Conservation (phyloP, 2,329 filamentous ascomycete genomes). For the Fusarium nelsonii region DNA sequence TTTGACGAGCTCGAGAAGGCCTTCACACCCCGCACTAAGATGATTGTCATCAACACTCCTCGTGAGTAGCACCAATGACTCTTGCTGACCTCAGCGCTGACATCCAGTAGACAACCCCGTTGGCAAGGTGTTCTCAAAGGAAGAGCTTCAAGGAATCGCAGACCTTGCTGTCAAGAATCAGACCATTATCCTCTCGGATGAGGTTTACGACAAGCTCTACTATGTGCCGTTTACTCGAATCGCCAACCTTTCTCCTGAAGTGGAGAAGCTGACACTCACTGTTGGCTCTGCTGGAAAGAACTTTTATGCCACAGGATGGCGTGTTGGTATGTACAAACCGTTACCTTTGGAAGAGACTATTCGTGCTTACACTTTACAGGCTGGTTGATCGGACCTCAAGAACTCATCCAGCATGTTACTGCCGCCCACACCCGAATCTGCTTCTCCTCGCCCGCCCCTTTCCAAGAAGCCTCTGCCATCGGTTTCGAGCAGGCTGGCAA, state of each 20-base stretch:
- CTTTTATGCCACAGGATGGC: conserved; percentile 98
- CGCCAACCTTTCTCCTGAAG: conserved; percentile 88
- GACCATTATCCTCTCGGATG: conserved; percentile 91
- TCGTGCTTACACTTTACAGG: conserved; percentile 57
- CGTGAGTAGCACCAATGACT: conserved; percentile 52
- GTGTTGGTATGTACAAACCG: conserved; percentile 68
- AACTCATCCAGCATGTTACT: conserved; percentile 90
- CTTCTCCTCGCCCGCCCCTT: conserved; percentile 91
- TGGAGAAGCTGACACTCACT: conserved; percentile 88
- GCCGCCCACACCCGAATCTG: conserved; percentile 97
- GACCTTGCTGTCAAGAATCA: conserved; percentile 92
- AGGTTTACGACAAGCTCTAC: conserved; percentile 95
- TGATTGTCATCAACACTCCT: conserved; percentile 91
- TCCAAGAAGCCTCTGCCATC: conserved; percentile 94
- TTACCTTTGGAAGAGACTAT: accelerated
- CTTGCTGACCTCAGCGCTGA: conserved; percentile 18
- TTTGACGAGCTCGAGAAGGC: conserved; percentile 83
- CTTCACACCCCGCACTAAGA: conserved; percentile 89
- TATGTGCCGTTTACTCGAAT: conserved; percentile 96
- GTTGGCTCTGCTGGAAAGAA: conserved; percentile 98
- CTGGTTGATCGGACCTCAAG: conserved; percentile 90
- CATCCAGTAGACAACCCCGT: conserved; percentile 82
- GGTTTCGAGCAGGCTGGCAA: conserved; percentile 92
- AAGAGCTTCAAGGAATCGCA: conserved; percentile 86
- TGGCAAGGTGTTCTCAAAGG: conserved; percentile 90